These are phyloP conservation scores for Heritiera littoralis DNA, from an alignment of 345 rosid species.

Conservation along the genomic window DNA sequence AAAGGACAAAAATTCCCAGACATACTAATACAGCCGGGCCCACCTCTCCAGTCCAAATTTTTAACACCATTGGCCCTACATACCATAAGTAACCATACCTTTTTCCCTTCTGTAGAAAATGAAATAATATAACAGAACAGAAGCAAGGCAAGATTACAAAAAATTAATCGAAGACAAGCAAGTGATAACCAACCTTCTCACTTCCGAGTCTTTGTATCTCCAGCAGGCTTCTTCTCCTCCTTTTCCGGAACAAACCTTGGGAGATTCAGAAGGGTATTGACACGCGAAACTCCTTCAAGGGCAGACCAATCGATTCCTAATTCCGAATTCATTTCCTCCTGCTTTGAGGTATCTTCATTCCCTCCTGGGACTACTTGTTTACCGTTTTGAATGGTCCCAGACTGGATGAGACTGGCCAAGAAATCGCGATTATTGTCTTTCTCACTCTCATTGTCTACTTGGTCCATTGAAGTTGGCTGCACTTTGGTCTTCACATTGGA, in stretches of 20 bases:
- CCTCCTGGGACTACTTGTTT: conserved; percentile 42
- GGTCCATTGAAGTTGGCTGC: conserved; percentile 28
- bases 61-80: conserved; percentile 32
- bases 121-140: neutral
- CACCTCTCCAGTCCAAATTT: conserved; percentile 47
- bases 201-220: conserved; percentile 13
- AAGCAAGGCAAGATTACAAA: neutral
- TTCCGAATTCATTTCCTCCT: conserved; percentile 45
- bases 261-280: conserved; percentile 71
- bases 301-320: conserved; percentile 69
- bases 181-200: conserved; percentile 8
- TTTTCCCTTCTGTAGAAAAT: conserved; percentile 12
- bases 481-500: conserved; percentile 42
- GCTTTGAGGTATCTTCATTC: conserved; percentile 42
- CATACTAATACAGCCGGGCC: conserved; percentile 65
- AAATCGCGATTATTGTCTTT: conserved; percentile 33
- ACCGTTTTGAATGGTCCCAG: conserved; percentile 41
- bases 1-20: conserved; percentile 52
- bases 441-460: conserved; percentile 27
- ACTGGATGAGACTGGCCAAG: conserved; percentile 35
- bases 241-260: conserved; percentile 77
- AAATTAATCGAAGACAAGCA: neutral
- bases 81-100: neutral
- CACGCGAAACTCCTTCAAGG: conserved; percentile 94
- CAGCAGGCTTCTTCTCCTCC: conserved; percentile 42